Evolutionary conservation across 371 early-diverging fungal species (phyloP), one percentile per base, ranked within the genome.

Genomic region (Mortierella sp.): DNA sequence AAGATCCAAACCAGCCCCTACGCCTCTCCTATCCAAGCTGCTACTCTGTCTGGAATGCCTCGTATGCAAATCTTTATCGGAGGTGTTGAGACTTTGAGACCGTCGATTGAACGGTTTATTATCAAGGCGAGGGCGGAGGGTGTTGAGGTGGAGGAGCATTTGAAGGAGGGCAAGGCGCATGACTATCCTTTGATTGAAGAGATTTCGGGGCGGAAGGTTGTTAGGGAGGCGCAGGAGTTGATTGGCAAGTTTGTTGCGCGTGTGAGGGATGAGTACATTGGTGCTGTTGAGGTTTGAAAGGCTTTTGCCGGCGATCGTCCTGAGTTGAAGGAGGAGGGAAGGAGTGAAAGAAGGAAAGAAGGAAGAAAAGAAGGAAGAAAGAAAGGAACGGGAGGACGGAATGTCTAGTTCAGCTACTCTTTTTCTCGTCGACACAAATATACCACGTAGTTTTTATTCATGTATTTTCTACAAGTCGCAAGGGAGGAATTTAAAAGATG

Each of bases 91-190:
- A 74, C 74, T 0, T 55, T 85, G 64, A 72, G 79, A 59, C 86
- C 79, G 0, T 85, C 86, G 59, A 85, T 85, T 51, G 86, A 85
- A 34, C 19, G 59, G 21, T 85, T 81, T 73, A 72, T 81, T 28
- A 44, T 31, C 44, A 85, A 85, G 79, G 86, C 86, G 5, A 76
- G 16, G 8, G 74, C 78, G 2, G 86, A 85, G 19, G 86, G 81
- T 11, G 74, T 81, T 5, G 75, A 81, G n/a, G 46, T 85, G 8
- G 69, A 78, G 55, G 59, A 46, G 19, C 64, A 75, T 28, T 37
- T 77, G 50, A 81, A 76, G 77, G 78, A 80, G 14, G 81, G 79
- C 0, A 71, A 53, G 31, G 69, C 76, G 0, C 86, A 85, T 26
- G 86, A 85, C 34, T 85, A 85, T 59, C 61, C 74, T 2, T 31